phyloP scores from a whole-genome alignment of 371 early-diverging fungal species.

The Mortierella sp. region DNA sequence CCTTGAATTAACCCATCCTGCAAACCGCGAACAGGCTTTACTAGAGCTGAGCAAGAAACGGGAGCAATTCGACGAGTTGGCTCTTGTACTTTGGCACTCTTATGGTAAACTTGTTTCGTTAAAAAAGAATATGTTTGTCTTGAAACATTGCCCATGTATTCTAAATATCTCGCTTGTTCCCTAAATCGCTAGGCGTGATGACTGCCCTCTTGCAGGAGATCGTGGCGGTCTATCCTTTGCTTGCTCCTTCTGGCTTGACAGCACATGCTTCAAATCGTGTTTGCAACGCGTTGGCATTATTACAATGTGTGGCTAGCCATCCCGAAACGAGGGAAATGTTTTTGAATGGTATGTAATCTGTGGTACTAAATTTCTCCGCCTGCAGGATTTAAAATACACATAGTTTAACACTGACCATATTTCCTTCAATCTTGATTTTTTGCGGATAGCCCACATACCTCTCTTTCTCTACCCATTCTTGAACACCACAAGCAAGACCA shows the following conservation, averaged over 20 bases:
- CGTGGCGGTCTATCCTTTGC: conserved; percentile 91
- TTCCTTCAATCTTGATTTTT: conserved; percentile 5
- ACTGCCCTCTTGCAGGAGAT: conserved; percentile 95
- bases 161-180: neutral
- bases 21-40: conserved; percentile 87
- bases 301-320: conserved; percentile 97
- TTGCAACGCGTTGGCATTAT: conserved; percentile 95
- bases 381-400: neutral
- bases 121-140: neutral
- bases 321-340: conserved; percentile 91
- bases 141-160: neutral
- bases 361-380: neutral
- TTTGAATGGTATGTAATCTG: conserved; percentile 73
- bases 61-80: conserved; percentile 95
- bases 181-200: conserved; percentile 79
- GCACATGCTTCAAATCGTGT: conserved; percentile 92
- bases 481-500: conserved; percentile 94
- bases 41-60: conserved; percentile 93
- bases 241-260: conserved; percentile 88
- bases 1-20: conserved; percentile 84
- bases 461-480: conserved; percentile 98
- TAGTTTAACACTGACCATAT: neutral
- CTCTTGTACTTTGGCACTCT: conserved; percentile 96
- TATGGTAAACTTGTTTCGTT: conserved; percentile 74
- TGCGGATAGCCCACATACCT: conserved; percentile 88